Base-by-base conservation (phyloP, 140 eudicot genomes). In the Ambrosia hybrid region DNA sequence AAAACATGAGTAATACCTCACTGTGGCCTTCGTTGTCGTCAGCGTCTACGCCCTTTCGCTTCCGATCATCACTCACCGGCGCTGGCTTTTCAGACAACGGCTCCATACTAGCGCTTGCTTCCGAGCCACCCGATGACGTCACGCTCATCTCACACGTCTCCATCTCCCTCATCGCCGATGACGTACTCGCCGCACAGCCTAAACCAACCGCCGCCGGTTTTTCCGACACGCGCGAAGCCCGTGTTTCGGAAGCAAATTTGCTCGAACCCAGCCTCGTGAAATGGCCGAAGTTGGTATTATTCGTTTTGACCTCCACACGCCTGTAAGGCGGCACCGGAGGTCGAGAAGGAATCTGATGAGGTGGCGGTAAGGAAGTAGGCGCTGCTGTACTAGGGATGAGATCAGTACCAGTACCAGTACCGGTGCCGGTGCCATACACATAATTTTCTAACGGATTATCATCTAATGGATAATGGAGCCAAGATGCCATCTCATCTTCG, bases 401-500 rank as follows among this genome's bases (percentile, higher is more conserved):
- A 73, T 80, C 34, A 30, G 34, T 30, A 30, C 34, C 26, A 21
- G 26, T 21, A 21, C 26, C 26, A 1, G 26, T 21, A 1, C 26
- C 26, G 26, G 26, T 21, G 26, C 26, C 86, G 51, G 71, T 55
- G 59, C 71, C 58, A 74, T 86, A 81, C 21, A 90, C 38, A 58
- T 82, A 89, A 0, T 77, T 80, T 21, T 72, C 87, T 13, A 87
- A 63, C 1, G 83, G 26, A 43, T 75, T 16, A 3, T 80, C 89
- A 6, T 81, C 89, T 17, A 78, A 17, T 5, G 89, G 92, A 57
- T 79, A 83, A 68, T 89, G 92, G 55, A 86, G 89, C 92, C 92
- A 86, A 1, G 89, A 56, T 2, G 86, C 79, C 96, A 86, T 83
- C 76, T 86, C 96, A 14, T 84, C 92, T 73, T 89, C 92, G 13